These are phyloP conservation scores for Aspergillus arachidicola DNA, from an alignment of 2,329 filamentous ascomycete genomes.

Conservation along the genomic window DNA sequence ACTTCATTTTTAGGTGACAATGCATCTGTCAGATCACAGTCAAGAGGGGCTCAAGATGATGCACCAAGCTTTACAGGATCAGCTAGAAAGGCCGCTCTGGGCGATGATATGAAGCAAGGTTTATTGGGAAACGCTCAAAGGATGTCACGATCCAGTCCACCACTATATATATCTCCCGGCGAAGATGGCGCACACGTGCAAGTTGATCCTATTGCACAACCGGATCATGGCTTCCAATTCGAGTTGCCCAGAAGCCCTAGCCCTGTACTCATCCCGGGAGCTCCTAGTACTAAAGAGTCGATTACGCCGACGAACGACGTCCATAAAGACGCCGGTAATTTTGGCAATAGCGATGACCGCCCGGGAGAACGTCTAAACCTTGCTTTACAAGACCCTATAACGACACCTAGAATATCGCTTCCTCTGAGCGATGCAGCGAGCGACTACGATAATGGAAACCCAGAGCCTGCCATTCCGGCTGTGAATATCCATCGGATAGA, in stretches of 20 bases:
- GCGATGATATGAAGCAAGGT: conserved; percentile 53
- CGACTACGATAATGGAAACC: conserved; percentile 57
- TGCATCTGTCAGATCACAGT: conserved; percentile 41
- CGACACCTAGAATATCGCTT: conserved; percentile 40
- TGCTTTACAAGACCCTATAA: conserved; percentile 22
- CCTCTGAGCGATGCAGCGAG: conserved; percentile 54
- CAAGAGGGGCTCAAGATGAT: conserved; percentile 46
- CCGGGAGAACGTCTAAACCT: conserved; percentile 27
- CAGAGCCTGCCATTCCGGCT: conserved; percentile 47
- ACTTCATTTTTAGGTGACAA: conserved; percentile 55
- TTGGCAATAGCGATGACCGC: conserved; percentile 15
- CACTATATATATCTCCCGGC: conserved; percentile 27
- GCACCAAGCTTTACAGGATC: conserved; percentile 57
- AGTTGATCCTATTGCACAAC: conserved; percentile 18
- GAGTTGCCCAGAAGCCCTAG: conserved; percentile 24
- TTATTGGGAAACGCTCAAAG: conserved; percentile 60
- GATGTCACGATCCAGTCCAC: conserved; percentile 59
- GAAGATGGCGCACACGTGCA: conserved; percentile 15
- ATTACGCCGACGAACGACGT: conserved; percentile 5
- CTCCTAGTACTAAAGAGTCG: conserved; percentile 14
- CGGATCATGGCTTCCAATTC: conserved; percentile 24
- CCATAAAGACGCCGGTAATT: neutral
- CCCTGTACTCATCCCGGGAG: conserved; percentile 20
- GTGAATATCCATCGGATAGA: conserved; percentile 33
- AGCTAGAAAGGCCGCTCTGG: conserved; percentile 43